A percentile compares a stretch with the other conserved stretches of the same genome.
These are phyloP conservation scores for Leishmania tropica DNA, from an alignment of 208 protist genomes.

Conservation along the genomic window DNA sequence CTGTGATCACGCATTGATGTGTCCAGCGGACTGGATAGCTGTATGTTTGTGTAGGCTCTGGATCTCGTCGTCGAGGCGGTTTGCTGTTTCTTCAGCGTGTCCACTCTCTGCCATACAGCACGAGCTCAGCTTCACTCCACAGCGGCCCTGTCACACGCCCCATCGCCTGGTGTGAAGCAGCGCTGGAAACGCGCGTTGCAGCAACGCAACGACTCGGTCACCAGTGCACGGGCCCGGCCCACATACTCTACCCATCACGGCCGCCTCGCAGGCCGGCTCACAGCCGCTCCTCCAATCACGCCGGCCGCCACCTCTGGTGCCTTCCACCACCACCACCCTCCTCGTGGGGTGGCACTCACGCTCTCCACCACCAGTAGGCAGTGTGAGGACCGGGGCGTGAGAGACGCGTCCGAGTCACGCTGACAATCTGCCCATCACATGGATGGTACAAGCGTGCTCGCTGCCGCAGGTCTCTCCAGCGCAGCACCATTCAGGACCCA, in stretches of 20 bases:
- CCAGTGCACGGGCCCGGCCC: background rate
- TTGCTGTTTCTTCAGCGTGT: background rate
- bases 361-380: background rate
- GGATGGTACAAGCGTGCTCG: background rate
- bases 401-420: background rate
- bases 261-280: background rate
- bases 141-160: background rate
- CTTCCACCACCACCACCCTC: too few relatives aligned
- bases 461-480: background rate
- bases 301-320: background rate
- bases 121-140: background rate
- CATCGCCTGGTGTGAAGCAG: background rate
- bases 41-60: background rate
- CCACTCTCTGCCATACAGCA: background rate
- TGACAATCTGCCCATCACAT: background rate
- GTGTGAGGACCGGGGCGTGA: background rate
- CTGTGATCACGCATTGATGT: background rate
- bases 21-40: background rate
- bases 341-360: background rate
- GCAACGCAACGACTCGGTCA: background rate
- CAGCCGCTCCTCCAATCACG: background rate
- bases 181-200: background rate
- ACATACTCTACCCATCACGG: background rate
- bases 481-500: background rate
- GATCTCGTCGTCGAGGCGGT: background rate